phyloP scores from a whole-genome alignment of 2,329 filamentous ascomycete genomes.

The Fusarium dlaminii region DNA sequence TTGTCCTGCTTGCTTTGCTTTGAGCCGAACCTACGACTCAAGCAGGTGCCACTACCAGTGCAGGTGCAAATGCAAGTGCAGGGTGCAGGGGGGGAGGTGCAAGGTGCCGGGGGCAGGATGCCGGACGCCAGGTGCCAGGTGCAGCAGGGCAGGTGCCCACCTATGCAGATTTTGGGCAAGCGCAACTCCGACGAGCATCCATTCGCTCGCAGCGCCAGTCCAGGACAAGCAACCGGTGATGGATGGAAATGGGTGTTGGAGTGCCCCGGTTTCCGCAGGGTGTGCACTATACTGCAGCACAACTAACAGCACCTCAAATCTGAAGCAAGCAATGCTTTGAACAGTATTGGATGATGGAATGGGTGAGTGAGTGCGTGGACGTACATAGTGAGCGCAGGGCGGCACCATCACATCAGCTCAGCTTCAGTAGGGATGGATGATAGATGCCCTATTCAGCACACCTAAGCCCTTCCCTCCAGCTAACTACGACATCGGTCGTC shows the following conservation, averaged over 20 bases:
- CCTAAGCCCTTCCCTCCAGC: neutral
- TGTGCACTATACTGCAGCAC: neutral
- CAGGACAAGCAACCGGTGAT: constrained; percentile 30
- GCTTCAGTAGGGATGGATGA: constrained; percentile 2
- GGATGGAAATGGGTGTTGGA: constrained; percentile 1
- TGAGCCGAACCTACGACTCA: constrained; percentile 37
- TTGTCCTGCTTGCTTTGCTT: constrained; percentile 16
- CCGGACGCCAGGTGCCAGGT: constrained; percentile 37
- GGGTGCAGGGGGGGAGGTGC: constrained; percentile 32
- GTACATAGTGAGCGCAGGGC: constrained; percentile 1
- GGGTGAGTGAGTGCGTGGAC: neutral
- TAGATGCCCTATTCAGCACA: constrained; percentile 1
- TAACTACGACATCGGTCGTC: neutral
- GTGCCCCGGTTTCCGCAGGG: constrained; percentile 22
- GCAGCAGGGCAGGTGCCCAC: constrained; percentile 37
- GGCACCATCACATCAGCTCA: constrained; percentile 20
- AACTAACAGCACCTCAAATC: constrained; percentile 17
- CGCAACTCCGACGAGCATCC: constrained; percentile 31
- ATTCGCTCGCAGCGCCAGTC: constrained; percentile 24
- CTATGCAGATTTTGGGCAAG: constrained; percentile 36
- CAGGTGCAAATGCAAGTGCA: constrained; percentile 29
- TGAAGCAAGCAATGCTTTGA: neutral
- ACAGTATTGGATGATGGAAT: neutral
- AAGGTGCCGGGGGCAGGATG: constrained; percentile 37
- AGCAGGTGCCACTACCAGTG: constrained; percentile 40